A percentile compares a stretch with the other conserved stretches of the same genome.
phyloP scores from a whole-genome alignment of 495 filamentous ascomycete species.

The Aspergillus nanangensis region DNA sequence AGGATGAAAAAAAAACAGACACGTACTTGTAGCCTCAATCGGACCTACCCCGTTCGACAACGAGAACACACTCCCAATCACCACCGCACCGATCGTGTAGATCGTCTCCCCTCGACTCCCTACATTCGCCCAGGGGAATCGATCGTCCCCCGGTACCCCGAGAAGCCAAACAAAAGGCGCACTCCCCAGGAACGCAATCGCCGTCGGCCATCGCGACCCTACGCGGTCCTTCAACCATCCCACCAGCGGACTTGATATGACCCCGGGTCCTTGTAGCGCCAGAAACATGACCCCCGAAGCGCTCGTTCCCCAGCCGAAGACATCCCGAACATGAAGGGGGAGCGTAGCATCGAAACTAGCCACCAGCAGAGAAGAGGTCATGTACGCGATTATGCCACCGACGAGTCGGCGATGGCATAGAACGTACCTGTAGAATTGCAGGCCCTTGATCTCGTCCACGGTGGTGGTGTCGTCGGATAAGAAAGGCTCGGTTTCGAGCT shows the following conservation, averaged over 20 bases:
- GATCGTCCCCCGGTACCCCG: slow-evolving; percentile 17
- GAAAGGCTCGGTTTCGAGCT: slow-evolving; percentile 11
- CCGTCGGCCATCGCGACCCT: slow-evolving; percentile 16
- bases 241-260: slow-evolving; percentile 16
- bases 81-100: slow-evolving; percentile 8
- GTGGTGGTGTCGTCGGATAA: neutral
- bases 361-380: slow-evolving; percentile 12
- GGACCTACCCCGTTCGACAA: slow-evolving; percentile 20
- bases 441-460: slow-evolving; percentile 3
- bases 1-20: slow-evolving; percentile 3
- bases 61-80: slow-evolving; percentile 9
- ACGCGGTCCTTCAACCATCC: slow-evolving; percentile 26
- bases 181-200: slow-evolving; percentile 12
- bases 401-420: slow-evolving; percentile 13
- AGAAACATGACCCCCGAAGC: slow-evolving; percentile 19
- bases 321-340: slow-evolving; percentile 21
- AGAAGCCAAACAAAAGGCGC: slow-evolving; percentile 17
- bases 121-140: slow-evolving; percentile 14
- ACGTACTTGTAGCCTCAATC: slow-evolving; percentile 21
- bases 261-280: slow-evolving; percentile 13
- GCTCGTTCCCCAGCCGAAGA: slow-evolving; percentile 18
- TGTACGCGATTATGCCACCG: slow-evolving; percentile 7
- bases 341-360: slow-evolving; percentile 27
- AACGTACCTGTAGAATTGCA: slow-evolving; percentile 10
- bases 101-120: slow-evolving; percentile 7